These are phyloP conservation scores for Colletotrichum cordylinicola DNA, from an alignment of 2,329 filamentous ascomycete species.

Conservation along the genomic window DNA sequence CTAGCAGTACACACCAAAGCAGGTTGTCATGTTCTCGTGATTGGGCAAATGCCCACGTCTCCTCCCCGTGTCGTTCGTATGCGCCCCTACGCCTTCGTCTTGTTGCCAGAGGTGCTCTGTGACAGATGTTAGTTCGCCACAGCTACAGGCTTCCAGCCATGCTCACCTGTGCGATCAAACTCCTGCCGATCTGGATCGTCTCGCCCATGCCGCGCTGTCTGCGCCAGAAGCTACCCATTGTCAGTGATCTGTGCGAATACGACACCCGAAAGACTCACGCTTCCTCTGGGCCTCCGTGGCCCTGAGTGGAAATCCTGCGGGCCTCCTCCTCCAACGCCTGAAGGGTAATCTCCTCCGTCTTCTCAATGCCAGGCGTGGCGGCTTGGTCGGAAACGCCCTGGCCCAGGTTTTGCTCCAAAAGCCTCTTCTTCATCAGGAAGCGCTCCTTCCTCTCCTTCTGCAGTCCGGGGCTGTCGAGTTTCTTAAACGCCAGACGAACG, in stretches of 20 bases:
- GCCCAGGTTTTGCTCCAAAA: constrained; percentile 76
- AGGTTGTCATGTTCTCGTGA: neutral
- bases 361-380: constrained; percentile 50
- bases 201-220: constrained; percentile 64
- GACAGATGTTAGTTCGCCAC: neutral
- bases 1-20: neutral
- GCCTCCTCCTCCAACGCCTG: constrained; percentile 70
- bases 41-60: neutral
- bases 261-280: constrained; percentile 40
- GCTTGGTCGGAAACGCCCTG: constrained; percentile 57
- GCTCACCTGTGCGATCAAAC: constrained; percentile 55
- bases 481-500: constrained; percentile 76
- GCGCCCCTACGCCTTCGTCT: constrained; percentile 1
- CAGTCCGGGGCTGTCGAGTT: constrained; percentile 84
- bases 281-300: constrained; percentile 58
- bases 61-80: neutral
- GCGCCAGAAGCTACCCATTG: constrained; percentile 61
- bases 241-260: neutral
- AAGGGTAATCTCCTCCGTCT: constrained; percentile 68
- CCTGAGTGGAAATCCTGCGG: constrained; percentile 52
- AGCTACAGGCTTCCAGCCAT: neutral
- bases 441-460: constrained; percentile 85
- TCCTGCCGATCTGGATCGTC: constrained; percentile 61
- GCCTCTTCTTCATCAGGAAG: constrained; percentile 79
- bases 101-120: constrained; percentile 14